These are phyloP conservation scores for Metschnikowia kunwiensis DNA, from an alignment of 805 yeast species.

Conservation along the genomic window DNA sequence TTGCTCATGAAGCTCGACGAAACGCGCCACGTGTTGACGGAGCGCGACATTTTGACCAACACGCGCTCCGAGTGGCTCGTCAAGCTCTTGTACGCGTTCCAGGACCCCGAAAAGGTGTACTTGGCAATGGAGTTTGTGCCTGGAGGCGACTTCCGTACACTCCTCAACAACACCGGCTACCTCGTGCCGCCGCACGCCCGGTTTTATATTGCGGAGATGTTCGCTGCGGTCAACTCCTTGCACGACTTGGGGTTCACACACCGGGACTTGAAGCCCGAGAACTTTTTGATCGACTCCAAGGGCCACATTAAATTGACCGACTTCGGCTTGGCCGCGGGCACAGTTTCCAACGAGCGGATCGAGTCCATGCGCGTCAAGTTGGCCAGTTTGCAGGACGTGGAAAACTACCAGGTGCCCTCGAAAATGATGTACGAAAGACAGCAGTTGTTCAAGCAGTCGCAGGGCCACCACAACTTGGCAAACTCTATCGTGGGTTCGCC, in stretches of 20 bases:
- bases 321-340: slow-evolving; percentile 96
- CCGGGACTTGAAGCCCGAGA: slow-evolving; percentile 94
- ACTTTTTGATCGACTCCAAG: slow-evolving; percentile 80
- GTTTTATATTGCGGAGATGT: slow-evolving; percentile 94
- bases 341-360: slow-evolving; percentile 86
- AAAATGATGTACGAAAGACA: slow-evolving; percentile 86
- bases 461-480: slow-evolving; percentile 80
- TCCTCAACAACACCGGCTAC: slow-evolving; percentile 88
- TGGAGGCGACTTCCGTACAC: slow-evolving; percentile 96
- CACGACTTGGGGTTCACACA: slow-evolving; percentile 96
- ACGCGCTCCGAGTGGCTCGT: slow-evolving; percentile 96
- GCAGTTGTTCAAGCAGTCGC: slow-evolving; percentile 76
- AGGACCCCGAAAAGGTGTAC: slow-evolving; percentile 83
- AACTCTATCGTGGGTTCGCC: slow-evolving; percentile 97
- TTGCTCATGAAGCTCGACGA: slow-evolving; percentile 86
- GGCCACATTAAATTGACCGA: slow-evolving; percentile 95
- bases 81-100: slow-evolving; percentile 89
- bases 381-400: slow-evolving; percentile 69
- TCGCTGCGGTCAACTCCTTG: slow-evolving; percentile 86
- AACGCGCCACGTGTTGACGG: slow-evolving; percentile 92
- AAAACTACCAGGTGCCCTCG: slow-evolving; percentile 54
- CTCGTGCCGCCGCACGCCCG: slow-evolving; percentile 93
- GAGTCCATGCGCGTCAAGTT: slow-evolving; percentile 81
- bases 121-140: slow-evolving; percentile 99
- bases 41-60: slow-evolving; percentile 94